Conservation (phyloP, 2,329 filamentous ascomycete species). For the Pseudogymnoascus sp. region DNA sequence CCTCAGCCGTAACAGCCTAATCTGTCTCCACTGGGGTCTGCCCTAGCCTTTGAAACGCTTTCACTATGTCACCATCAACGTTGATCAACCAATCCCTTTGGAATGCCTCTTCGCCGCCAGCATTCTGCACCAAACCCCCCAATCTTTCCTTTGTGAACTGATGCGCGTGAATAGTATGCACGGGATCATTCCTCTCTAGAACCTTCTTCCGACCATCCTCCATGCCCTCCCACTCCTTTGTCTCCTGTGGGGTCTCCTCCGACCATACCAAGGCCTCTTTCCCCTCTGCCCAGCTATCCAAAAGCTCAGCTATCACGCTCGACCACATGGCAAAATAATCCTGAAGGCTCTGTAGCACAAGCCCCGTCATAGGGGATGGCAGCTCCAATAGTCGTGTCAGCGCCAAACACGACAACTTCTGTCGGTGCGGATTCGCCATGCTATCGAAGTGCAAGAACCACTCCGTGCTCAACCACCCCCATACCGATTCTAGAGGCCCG, state of each 20-base stretch:
- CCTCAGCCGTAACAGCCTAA: neutral
- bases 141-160: conserved; percentile 56
- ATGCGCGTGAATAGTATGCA: conserved; percentile 57
- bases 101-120: conserved; percentile 59
- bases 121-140: conserved; percentile 45
- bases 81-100: conserved; percentile 61
- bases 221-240: conserved; percentile 30
- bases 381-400: conserved; percentile 64
- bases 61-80: conserved; percentile 63
- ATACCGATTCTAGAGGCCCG: conserved; percentile 40
- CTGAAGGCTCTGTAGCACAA: conserved; percentile 55
- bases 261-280: conserved; percentile 45
- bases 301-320: conserved; percentile 55
- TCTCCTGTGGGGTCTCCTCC: conserved; percentile 37
- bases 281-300: conserved; percentile 47
- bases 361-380: conserved; percentile 41
- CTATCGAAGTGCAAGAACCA: conserved; percentile 63
- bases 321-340: conserved; percentile 71
- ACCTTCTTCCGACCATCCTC: conserved; percentile 46
- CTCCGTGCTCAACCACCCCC: conserved; percentile 50
- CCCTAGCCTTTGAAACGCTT: conserved; percentile 45
- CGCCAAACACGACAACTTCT: conserved; percentile 65
- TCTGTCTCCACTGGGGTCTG: neutral
- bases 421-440: conserved; percentile 54
- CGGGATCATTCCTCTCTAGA: conserved; percentile 50